These are phyloP conservation scores for Yamadazyma blattariae DNA, from an alignment of 1,139 yeast species.

Conservation along the genomic window DNA sequence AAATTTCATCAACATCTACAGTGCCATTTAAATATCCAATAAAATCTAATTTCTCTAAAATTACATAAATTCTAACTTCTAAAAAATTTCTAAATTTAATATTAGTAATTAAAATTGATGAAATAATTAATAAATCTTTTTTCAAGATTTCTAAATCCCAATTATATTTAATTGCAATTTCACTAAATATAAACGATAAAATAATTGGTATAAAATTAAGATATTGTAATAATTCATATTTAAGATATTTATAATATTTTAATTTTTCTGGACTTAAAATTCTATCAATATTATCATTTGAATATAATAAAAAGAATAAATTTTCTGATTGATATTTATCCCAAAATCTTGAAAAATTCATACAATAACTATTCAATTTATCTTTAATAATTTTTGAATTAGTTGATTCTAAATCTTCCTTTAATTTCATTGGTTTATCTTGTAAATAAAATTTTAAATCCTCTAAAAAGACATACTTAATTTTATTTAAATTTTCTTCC, in stretches of 20 bases:
- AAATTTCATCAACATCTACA: not conserved
- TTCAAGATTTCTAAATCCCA: constrained; percentile 6
- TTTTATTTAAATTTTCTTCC: not conserved
- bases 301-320: constrained; percentile 9
- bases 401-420: not conserved
- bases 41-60: constrained; percentile 5
- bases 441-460: constrained; percentile 7
- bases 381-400: not conserved
- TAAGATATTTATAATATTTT: constrained; percentile 5
- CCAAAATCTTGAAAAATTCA: constrained; percentile 9
- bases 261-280: constrained; percentile 2
- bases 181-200: constrained; percentile 8
- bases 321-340: constrained; percentile 10
- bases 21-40: constrained; percentile 1
- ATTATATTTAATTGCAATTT: constrained; percentile 2
- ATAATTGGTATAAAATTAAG: constrained; percentile 11
- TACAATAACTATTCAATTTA: constrained; percentile 6
- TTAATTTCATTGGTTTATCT: constrained; percentile 1
- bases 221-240: constrained; percentile 10
- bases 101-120: constrained; percentile 6
- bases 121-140: constrained; percentile 3
- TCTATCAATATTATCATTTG: constrained; percentile 6
- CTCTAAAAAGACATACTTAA: constrained; percentile 2
- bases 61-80: constrained; percentile 4
- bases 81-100: constrained; percentile 5